Conservation (phyloP, 148 eudicot species). For the Drosera capensis region DNA sequence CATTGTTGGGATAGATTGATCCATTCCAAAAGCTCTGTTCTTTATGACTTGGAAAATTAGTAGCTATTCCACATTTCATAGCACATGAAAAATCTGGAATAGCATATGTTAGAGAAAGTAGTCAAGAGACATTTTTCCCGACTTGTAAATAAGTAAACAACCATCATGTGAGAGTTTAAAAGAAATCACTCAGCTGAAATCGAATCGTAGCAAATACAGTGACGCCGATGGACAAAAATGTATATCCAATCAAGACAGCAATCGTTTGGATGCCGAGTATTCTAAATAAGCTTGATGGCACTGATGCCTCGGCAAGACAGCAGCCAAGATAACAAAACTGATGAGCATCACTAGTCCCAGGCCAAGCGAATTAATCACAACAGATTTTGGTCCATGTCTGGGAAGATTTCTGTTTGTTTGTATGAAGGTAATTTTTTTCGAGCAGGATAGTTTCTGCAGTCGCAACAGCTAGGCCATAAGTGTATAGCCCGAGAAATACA, state of each 20-base stretch:
- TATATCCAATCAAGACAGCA: not conserved
- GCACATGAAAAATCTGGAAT: too few species aligned
- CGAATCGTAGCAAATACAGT: too few species aligned
- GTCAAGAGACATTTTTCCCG: too few species aligned
- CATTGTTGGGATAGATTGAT: too few species aligned
- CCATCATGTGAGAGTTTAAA: too few species aligned
- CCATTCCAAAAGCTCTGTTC: too few species aligned
- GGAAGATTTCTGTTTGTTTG: slow-evolving; percentile 34
- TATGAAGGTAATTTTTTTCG: slow-evolving; percentile 64
- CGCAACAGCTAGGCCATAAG: slow-evolving; percentile 59
- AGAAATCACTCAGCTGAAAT: too few species aligned
- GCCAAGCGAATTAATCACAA: slow-evolving; percentile 61
- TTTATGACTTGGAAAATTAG: too few species aligned
- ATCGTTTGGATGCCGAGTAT: not conserved
- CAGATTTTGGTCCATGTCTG: slow-evolving; percentile 45
- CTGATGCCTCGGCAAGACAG: slow-evolving; percentile 39
- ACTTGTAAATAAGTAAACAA: too few species aligned
- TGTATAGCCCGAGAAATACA: slow-evolving; percentile 72
- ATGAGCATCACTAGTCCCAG: slow-evolving; percentile 54
- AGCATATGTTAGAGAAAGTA: too few species aligned
- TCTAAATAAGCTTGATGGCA: not conserved
- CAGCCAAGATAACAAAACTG: slow-evolving; percentile 52
- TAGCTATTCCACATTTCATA: too few species aligned
- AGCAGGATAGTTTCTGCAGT: slow-evolving; percentile 85
- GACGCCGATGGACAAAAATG: too few species aligned